Percentiles rank a stretch among this genome's conserved stretches.
phyloP scores from a whole-genome alignment of 805 yeast genomes.

The Saccharomycopsis sp. region DNA sequence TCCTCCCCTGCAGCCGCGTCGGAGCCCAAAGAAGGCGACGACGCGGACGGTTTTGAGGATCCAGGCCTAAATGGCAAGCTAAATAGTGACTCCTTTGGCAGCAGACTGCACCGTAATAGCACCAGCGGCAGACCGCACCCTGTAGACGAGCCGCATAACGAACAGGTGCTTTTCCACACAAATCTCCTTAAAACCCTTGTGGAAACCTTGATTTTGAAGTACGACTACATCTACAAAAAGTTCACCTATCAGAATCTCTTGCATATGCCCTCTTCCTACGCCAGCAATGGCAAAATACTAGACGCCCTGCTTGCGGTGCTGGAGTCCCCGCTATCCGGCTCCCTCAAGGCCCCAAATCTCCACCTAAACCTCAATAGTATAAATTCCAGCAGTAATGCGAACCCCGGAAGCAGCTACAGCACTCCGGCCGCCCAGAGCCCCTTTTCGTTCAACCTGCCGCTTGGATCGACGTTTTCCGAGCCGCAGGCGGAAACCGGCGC shows the following conservation, averaged over 20 bases:
- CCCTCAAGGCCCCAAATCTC: neutral
- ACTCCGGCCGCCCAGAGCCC: neutral
- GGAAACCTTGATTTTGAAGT: conserved; percentile 14
- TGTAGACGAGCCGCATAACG: neutral
- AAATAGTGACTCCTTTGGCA: neutral
- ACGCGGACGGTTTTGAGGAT: neutral
- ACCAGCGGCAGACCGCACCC: neutral
- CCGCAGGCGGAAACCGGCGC: neutral
- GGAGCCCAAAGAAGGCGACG: neutral
- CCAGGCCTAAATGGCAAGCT: too few relatives aligned
- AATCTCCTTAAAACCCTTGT: conserved; percentile 11
- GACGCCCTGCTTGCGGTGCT: too few relatives aligned
- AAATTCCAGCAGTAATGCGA: neutral
- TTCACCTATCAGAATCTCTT: conserved; percentile 4
- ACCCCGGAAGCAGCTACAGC: neutral
- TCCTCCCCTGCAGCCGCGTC: neutral
- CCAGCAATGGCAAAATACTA: neutral
- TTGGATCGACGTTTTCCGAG: neutral
- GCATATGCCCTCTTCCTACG: conserved; percentile 1
- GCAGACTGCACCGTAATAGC: neutral
- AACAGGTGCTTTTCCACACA: conserved; percentile 10
- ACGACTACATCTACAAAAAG: conserved; percentile 10
- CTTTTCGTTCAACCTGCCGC: neutral
- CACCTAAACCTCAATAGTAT: neutral
- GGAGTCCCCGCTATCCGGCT: neutral